Evolutionary conservation across 768 basidiomycete genomes (phyloP), one percentile per base, ranked within the genome.

Genomic region (Pulveroboletus sp.): DNA sequence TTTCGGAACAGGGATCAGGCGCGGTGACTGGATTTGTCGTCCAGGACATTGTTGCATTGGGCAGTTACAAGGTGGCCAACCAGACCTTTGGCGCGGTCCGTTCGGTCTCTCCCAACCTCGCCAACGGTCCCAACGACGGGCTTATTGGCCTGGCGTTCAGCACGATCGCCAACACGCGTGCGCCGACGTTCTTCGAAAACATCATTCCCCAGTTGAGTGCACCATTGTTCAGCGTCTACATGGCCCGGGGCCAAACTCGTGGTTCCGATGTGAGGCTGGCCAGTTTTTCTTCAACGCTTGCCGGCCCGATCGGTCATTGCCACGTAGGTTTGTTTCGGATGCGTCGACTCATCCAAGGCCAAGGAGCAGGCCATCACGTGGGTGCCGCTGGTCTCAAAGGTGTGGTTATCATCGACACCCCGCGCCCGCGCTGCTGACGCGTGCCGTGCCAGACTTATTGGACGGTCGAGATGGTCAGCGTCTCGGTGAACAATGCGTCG

Each of bases 101-200:
- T n/a, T 42, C 58, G 46, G 17, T 59, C 65, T 4, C 72, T 75
- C 43, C 78, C 80, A 80, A 79, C 57, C 82, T 86, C 63, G 64
- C 67, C 29, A 57, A 59, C 32, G 68, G 71, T 16, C 82, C 83
- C 8, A 80, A 73, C 50, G 74, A 74, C 39, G 86, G 84, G 11
- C 69, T 85, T 11, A 61, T 83, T 7, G 85, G 84, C 22, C 64
- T 86, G 59, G 83, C 79, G 11, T 87, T 86, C 56, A 67, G 78
- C 30, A 68, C 74, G 35, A 82, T 86, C 47, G 64, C 83, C 11
- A 64, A 57, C 39, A 73, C 71, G 1, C 60, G 57, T 12, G 53
- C 72, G 44, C 72, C 76, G 8, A 85, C 85, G 0, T 78, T 85
- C 56, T 82, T 85, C 53, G 86, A 87, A 63, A 84, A 79, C 54